phyloP scores from a whole-genome alignment of 2,329 filamentous ascomycete species.

The Hypoxylon sp. region DNA sequence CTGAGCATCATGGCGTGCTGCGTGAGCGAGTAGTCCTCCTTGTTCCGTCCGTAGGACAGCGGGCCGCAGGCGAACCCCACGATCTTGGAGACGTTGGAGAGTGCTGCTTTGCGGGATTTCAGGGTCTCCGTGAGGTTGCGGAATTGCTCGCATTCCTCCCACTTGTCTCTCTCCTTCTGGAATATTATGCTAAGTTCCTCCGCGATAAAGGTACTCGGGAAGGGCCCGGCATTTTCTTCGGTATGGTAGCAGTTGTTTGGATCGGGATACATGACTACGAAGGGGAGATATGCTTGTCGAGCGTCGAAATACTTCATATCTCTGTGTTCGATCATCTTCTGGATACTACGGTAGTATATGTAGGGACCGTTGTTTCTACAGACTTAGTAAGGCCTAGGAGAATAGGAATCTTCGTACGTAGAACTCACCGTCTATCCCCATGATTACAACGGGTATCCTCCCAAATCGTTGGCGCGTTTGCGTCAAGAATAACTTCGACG shows the following conservation, averaged over 20 bases:
- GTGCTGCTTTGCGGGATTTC: not conserved
- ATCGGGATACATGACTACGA: slow-evolving; percentile 11
- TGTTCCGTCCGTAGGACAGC: not conserved
- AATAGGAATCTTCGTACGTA: too few relatives aligned
- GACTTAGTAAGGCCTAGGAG: slow-evolving; percentile 10
- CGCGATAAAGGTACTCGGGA: not conserved
- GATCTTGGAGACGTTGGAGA: slow-evolving; percentile 22
- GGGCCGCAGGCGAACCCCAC: slow-evolving; percentile 34
- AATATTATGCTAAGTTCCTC: slow-evolving; percentile 2
- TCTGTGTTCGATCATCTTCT: not conserved
- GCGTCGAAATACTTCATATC: slow-evolving; percentile 20
- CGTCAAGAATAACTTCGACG: slow-evolving; percentile 14
- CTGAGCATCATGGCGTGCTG: slow-evolving; percentile 36
- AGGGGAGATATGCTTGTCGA: slow-evolving; percentile 12
- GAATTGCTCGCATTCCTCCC: slow-evolving; percentile 18
- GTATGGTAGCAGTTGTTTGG: not conserved
- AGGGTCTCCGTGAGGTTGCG: slow-evolving; percentile 1
- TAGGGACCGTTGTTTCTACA: slow-evolving; percentile 9
- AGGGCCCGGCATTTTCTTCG: not conserved
- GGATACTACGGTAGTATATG: slow-evolving; percentile 31
- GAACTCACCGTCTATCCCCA: slow-evolving; percentile 26
- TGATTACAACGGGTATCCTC: slow-evolving; percentile 24
- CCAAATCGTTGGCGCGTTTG: not conserved
- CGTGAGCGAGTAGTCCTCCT: not conserved
- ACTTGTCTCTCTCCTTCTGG: not conserved